A percentile compares a stretch with the other conserved stretches of the same genome.
These are phyloP conservation scores for Penstemon barbatus DNA, from an alignment of 257 asterid species.

Conservation along the genomic window DNA sequence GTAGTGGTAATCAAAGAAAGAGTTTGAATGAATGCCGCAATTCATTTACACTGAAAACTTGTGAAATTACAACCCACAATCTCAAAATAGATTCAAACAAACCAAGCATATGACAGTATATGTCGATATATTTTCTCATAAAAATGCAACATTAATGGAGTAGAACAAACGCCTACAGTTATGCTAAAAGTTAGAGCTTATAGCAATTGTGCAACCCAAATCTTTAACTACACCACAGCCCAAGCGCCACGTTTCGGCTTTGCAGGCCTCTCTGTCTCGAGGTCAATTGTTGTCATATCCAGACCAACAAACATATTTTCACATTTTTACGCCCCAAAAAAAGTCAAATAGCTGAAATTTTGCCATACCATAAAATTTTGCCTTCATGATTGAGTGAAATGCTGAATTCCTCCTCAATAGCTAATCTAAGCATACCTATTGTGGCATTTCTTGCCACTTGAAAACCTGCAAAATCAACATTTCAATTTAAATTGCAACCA, in stretches of 20 bases:
- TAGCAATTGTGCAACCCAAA: too few species aligned
- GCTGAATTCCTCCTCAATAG: slow-evolving; percentile 50
- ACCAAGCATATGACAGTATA: too few species aligned
- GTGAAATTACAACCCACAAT: neutral
- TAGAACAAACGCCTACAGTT: too few species aligned
- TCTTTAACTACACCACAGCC: too few species aligned
- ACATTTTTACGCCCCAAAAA: neutral
- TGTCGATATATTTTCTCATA: too few species aligned
- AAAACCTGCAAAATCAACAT: slow-evolving; percentile 38
- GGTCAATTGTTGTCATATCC: too few species aligned
- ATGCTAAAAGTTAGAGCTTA: too few species aligned
- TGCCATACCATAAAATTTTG: slow-evolving; percentile 44
- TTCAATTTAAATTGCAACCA: neutral
- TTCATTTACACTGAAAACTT: neutral
- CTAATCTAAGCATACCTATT: slow-evolving; percentile 42
- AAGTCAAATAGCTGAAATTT: too few species aligned
- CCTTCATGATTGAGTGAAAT: slow-evolving; percentile 34
- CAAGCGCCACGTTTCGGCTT: too few species aligned
- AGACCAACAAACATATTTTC: neutral
- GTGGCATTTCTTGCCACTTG: slow-evolving; percentile 58
- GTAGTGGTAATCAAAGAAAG: slow-evolving; percentile 10
- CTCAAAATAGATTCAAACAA: neutral
- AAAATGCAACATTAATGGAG: too few species aligned
- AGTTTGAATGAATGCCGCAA: neutral
- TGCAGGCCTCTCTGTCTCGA: too few species aligned